A percentile compares a stretch with the other conserved stretches of the same genome.
phyloP scores from a whole-genome alignment of 306 rosid genomes.

The Corylus americana region DNA sequence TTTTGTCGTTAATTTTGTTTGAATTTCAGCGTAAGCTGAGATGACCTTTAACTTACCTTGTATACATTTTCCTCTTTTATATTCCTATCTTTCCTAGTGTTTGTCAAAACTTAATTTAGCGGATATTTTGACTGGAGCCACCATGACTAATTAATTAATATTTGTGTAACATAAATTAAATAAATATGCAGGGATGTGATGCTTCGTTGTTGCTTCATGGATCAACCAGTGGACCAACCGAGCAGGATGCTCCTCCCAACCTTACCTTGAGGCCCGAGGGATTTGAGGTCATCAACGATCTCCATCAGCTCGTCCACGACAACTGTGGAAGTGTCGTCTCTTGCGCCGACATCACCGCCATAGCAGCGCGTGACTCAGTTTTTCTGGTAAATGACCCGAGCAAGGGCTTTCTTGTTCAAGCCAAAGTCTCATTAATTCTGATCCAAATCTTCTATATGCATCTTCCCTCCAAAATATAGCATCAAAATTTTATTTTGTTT shows the following conservation, averaged over 20 bases:
- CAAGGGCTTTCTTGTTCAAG: too few relatives aligned
- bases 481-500: too few relatives aligned
- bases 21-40: too few relatives aligned
- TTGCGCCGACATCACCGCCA: not conserved
- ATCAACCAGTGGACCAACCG: conserved; percentile 65
- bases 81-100: not conserved
- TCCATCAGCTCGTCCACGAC: conserved; percentile 37
- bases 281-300: conserved; percentile 50
- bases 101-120: not conserved
- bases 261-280: conserved; percentile 46
- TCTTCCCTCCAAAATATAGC: too few relatives aligned
- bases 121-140: not conserved
- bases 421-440: too few relatives aligned
- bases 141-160: not conserved
- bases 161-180: too few relatives aligned
- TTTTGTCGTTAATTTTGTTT: too few relatives aligned
- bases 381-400: not conserved
- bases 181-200: conserved; percentile 62
- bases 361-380: not conserved
- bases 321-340: conserved; percentile 50
- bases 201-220: conserved; percentile 69
- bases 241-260: conserved; percentile 64
- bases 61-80: too few relatives aligned
- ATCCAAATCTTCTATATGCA: too few relatives aligned
- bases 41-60: too few relatives aligned